phyloP scores from a whole-genome alignment of 1,284 basidiomycete species.

The Crucibulum parvulum region DNA sequence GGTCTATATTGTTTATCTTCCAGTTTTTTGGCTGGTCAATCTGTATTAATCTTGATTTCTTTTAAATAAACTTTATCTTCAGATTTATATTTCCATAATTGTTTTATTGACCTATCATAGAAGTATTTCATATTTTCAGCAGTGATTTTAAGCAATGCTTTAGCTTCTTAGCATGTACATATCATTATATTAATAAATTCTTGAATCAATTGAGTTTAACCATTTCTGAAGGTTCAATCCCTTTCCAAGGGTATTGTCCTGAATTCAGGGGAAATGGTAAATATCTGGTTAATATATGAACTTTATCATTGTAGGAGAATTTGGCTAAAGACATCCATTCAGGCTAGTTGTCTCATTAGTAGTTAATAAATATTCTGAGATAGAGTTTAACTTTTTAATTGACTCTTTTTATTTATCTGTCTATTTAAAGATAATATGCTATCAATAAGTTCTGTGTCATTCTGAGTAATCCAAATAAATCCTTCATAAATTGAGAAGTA shows the following conservation, averaged over 20 bases:
- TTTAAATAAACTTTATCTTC: neutral
- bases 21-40: too few species aligned
- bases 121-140: neutral
- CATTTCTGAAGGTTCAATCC: neutral
- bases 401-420: slow-evolving; percentile 21
- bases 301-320: slow-evolving; percentile 11
- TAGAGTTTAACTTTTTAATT: slow-evolving; percentile 2
- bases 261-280: slow-evolving; percentile 1
- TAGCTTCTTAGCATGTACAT: neutral
- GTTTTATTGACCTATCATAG: neutral
- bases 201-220: neutral
- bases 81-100: neutral
- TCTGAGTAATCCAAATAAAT: neutral
- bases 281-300: neutral
- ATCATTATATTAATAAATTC: neutral
- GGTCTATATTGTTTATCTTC: too few species aligned
- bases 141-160: neutral
- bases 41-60: too few species aligned
- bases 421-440: slow-evolving; percentile 17
- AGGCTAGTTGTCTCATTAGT: slow-evolving; percentile 11
- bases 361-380: neutral
- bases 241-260: neutral
- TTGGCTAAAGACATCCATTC: slow-evolving; percentile 5
- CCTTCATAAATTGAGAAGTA: neutral
- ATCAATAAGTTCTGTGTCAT: neutral